Evolutionary conservation across 2,329 filamentous ascomycete genomes (phyloP).

Genomic region (Cladorrhinum sp.): DNA sequence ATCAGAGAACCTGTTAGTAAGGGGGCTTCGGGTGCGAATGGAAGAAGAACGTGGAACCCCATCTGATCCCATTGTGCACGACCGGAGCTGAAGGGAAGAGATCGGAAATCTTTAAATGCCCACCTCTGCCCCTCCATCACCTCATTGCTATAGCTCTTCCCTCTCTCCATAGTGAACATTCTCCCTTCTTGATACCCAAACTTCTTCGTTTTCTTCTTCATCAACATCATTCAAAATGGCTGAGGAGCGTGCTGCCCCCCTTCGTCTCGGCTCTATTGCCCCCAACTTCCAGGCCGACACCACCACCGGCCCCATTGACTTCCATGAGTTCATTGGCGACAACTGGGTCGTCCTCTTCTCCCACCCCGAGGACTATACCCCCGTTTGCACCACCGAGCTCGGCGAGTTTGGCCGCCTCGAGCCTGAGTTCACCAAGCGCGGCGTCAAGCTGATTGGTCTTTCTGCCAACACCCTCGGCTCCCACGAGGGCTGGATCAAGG

Average conservation of each 20-base stretch:
- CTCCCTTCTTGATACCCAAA: slow-evolving; percentile 14
- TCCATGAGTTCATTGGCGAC: slow-evolving; percentile 77
- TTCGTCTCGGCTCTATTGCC: slow-evolving; percentile 64
- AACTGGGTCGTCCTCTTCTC: slow-evolving; percentile 82
- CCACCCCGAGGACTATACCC: slow-evolving; percentile 87
- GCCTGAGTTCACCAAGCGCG: slow-evolving; percentile 81
- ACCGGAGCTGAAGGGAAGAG: not conserved
- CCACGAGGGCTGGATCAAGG: slow-evolving; percentile 87
- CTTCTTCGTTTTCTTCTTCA: slow-evolving; percentile 2
- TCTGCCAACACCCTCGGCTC: slow-evolving; percentile 81
- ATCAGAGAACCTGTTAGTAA: slow-evolving; percentile 4
- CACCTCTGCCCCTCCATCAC: slow-evolving; percentile 18
- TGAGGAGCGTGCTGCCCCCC: slow-evolving; percentile 36
- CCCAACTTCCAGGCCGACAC: slow-evolving; percentile 84
- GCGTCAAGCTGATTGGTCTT: slow-evolving; percentile 88
- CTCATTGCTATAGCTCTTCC: slow-evolving; percentile 4
- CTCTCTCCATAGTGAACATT: not conserved
- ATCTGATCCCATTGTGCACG: not conserved
- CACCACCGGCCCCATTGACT: slow-evolving; percentile 73
- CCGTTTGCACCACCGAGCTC: slow-evolving; percentile 93
- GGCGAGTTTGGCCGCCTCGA: slow-evolving; percentile 88
- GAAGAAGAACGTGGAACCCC: slow-evolving; percentile 8
- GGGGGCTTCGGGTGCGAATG: not conserved
- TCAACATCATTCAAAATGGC: slow-evolving; percentile 32
- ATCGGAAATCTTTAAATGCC: slow-evolving; percentile 20